Evolutionary conservation across 2,329 filamentous ascomycete genomes (phyloP), one percentile per base, ranked within the genome.

Genomic region (Trichoderma atroviride): DNA sequence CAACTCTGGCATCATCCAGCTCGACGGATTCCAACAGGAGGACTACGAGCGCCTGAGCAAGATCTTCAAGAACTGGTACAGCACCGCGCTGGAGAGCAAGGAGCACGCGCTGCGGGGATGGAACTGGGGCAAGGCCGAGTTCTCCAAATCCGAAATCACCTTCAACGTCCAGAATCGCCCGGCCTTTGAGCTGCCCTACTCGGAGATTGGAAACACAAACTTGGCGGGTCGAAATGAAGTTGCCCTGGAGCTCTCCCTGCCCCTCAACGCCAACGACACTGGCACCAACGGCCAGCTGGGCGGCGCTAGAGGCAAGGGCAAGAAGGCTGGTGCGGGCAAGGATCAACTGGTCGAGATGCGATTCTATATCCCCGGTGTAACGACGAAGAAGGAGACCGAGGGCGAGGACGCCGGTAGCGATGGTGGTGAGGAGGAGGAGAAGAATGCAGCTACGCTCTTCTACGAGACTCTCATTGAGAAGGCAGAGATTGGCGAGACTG

Each of bases 51-150:
- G 96, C 68, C 84, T 97, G 16, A 87, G 85, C 82, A 97, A 97
- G 80, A 89, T 96, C 74, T 97, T 99, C 87, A 98, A 97, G 84
- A 92, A 95, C 77, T 98, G 95, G 93, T 99, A 98, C 82, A 96
- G 93, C 82, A 91, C 96, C 76, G 94, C 90, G 76, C 87, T 99
- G 70, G 94, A 98, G 79, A 92, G 89, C 79, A 93, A 93, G 80
- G 96, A 99, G 81, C 96, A 98, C 80, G 94, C 96, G 29, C 84
- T 99, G 70, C 90, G 96, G 74, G 96, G 96, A 69, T 99, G 96
- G 96, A 99, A 99, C 80, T 99, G 96, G 96, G 96, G 96, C 76
- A 99, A 98, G 82, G 93, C 93, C 73, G 96, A 99, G 76, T 97
- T 99, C 79, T 91, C 92, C 71, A 97, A 98, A 82, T 91, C 94